Base-by-base conservation (phyloP, 371 early-diverging fungal species). In the Rhizopus sp. region DNA sequence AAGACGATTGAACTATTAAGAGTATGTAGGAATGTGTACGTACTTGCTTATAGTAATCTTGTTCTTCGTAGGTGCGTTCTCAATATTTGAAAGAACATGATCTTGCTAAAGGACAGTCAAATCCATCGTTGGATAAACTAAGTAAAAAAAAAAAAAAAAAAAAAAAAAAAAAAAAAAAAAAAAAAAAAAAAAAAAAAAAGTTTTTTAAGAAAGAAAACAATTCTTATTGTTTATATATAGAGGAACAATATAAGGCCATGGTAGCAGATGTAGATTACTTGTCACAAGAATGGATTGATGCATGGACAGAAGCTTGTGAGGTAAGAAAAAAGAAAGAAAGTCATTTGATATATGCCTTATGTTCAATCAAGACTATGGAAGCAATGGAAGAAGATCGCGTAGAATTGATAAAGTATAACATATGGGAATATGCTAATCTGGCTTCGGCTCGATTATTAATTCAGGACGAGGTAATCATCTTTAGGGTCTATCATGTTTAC, bases 401-500 rank as follows among this genome's bases (percentile, higher is more conserved):
- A 9, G 75, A 75, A 23, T 59, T 75, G 13, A 40, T 78, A 15
- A 64, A 62, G 12, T 59, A 35, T 17, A 78, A 73, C 47, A 52
- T 71, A 13, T 75, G 73, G 75, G 78, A 75, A 3, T 78, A 78
- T 61, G 73, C 78, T 7, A 75, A 78, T 31, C 42, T 75, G 7
- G 50, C 58, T 1, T 75, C 78, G 8, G 75, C 69, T 7, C 54
- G 59, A n/a, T 34, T 78, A 1, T 44, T 75, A 31, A 63, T 73
- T 10, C 71, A 78, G 55, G 73, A 78, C 47, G 72, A 75, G 60
- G 76, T 72, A 66, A 46, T 45, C 23, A n/a, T 15, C 15, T 23
- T 13, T 17, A 23, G 4, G n/a, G 4, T 12, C 7, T 23, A 23
- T 29, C 7, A 34, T 12, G 8, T 40, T 23, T 8, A 5, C 6